Evolutionary conservation across 331 rosid species (phyloP), one percentile per base, ranked within the genome.

Genomic region (Prunus yedoensis): DNA sequence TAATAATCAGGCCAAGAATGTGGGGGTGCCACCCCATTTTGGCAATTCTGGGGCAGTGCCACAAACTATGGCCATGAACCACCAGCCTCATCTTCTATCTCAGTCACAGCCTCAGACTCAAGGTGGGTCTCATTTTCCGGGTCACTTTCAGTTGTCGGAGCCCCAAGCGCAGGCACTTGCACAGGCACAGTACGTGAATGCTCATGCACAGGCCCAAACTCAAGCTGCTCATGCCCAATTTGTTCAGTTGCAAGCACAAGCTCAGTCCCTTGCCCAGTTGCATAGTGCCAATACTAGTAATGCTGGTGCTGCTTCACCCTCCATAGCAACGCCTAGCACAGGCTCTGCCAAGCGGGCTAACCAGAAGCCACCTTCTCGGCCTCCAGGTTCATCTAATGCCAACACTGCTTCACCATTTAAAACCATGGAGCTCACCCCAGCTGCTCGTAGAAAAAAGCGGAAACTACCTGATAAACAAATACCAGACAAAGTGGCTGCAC

Each of bases 341-440:
- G 91, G 89, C 74, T 80, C 83, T 53, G 79, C 87, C 23, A 92
- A 87, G 89, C 63, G 96, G 73, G 72, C 77, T 51, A 25, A 80
- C 25, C 93, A 82, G 45, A 94, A 81, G 85, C 88, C 91, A 9
- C 89, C 92, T 73, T 87, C 99, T 25, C 86, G 97, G 38, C 96
- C 91, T 75, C 74, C 88, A 1, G 86, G 90, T 57, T 89, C 91
- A 2, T 83, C 98, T 54, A 88, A 79, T 83, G 69, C 83, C 43
- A 85, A 73, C 74, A 66, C 84, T 2, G 59, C 85, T 20, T 89
- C 87, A 2, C 89, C 91, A 0, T 95, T 89, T 78, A 95, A 95
- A 85, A 95, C 96, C 23, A 91, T 92, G 99, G 99, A 95, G 83
- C 84, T 95, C 64, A 73, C 99, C 27, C 93, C 96, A 3, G 96